phyloP scores from a whole-genome alignment of 2,329 filamentous ascomycete species.

The Aspergillus eucalypticola region DNA sequence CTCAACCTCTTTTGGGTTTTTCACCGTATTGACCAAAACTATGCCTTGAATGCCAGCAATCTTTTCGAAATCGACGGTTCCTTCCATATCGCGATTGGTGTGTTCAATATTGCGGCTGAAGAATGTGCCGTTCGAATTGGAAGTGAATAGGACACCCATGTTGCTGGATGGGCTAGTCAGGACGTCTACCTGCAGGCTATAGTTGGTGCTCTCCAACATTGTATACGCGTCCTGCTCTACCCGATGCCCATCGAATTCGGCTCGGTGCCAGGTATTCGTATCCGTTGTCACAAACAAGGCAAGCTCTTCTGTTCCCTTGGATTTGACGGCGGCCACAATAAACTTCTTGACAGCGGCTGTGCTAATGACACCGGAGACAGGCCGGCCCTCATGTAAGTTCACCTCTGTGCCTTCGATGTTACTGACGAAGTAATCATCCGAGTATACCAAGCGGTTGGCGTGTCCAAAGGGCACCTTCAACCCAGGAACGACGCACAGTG shows the following conservation, averaged over 20 bases:
- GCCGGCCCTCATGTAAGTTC: constrained; percentile 69
- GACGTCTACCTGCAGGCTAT: constrained; percentile 96
- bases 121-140: constrained; percentile 95
- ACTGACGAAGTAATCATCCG: constrained; percentile 76
- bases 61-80: constrained; percentile 93
- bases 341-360: constrained; percentile 83
- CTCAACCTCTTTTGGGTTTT: constrained; percentile 78
- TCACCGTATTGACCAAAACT: constrained; percentile 83
- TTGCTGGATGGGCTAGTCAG: constrained; percentile 66
- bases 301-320: constrained; percentile 81
- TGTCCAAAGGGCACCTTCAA: constrained; percentile 68
- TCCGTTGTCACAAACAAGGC: constrained; percentile 88
- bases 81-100: constrained; percentile 76
- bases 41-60: constrained; percentile 89
- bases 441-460: constrained; percentile 76
- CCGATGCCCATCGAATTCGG: constrained; percentile 84
- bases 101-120: constrained; percentile 90
- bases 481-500: constrained; percentile 78
- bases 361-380: constrained; percentile 77
- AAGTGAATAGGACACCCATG: constrained; percentile 89
- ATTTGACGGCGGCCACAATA: constrained; percentile 78
- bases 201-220: constrained; percentile 91
- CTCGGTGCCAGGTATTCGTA: constrained; percentile 82
- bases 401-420: constrained; percentile 65
- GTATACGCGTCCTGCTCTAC: constrained; percentile 86